phyloP scores from a whole-genome alignment of 495 filamentous ascomycete species.

The Daldinia decipiens region DNA sequence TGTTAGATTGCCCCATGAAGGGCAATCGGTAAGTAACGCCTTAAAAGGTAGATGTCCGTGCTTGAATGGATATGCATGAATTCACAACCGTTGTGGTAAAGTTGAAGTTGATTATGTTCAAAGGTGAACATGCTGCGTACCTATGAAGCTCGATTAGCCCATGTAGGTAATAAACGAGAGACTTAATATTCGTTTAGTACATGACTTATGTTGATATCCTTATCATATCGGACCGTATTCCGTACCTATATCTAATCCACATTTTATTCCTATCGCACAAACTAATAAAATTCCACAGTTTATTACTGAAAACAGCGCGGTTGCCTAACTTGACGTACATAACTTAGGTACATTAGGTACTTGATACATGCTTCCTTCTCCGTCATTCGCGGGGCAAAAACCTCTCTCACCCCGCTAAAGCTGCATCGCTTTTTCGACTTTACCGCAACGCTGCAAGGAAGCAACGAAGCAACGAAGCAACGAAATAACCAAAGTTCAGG shows the following conservation, averaged over 20 bases:
- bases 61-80: neutral
- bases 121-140: neutral
- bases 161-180: neutral
- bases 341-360: no score
- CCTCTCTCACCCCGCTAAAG: conserved; percentile 35
- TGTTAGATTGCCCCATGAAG: conserved; percentile 23
- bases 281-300: neutral
- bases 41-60: conserved; percentile 6
- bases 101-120: conserved; percentile 18
- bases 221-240: no score
- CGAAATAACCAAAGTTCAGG: neutral
- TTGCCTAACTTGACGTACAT: conserved; percentile 1
- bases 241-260: no score
- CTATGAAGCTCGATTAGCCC: neutral
- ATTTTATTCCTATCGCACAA: neutral
- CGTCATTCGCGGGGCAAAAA: conserved; percentile 46
- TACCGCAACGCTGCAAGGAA: neutral
- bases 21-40: conserved; percentile 12
- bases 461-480: no score
- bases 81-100: neutral
- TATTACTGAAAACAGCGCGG: neutral
- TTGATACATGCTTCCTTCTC: neutral
- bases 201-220: neutral
- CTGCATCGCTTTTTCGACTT: neutral
- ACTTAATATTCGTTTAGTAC: neutral